Evolutionary conservation across 768 basidiomycete genomes (phyloP), one percentile per base, ranked within the genome.

Genomic region (Exidia glandulosa): DNA sequence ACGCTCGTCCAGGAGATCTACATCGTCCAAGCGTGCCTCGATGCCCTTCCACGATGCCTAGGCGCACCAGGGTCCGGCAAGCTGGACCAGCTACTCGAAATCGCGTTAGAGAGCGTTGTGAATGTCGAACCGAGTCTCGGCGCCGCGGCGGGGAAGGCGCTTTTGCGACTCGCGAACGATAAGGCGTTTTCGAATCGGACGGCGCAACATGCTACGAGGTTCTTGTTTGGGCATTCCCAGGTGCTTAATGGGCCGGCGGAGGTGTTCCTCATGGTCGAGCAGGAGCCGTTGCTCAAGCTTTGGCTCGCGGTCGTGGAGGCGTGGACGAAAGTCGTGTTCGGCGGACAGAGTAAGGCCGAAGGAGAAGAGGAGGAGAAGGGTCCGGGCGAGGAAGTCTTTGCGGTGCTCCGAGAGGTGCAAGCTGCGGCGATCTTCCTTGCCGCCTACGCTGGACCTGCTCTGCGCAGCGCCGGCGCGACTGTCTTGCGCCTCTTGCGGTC

Each of bases 21-120:
- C 57, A 76, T 94, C 33, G 77, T 94, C 3, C 82, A 86, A 64
- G 81, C 85, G 0, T 84, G 87, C 66, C 88, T 93, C 70, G 85
- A 87, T 61, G 81, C 88, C 4, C 88, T 92, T 84, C 94, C 94
- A 0, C 82, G 94, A 2, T 88, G 84, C 65, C 75, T 93, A 47
- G 36, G 36, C 50, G 25, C 82, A 85, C 66, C 71, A 78, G 2
- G 74, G 74, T 3, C 70, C 82, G 32, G 66, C 81, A 47, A 65
- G 14, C 69, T 87, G 55, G 68, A 76, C 12, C 85, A 87, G 47
- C 81, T 84, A 0, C 77, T 91, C 57, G 87, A 91, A 63, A 84
- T 91, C 77, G 80, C 94, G 29, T 75, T 94, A 52, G 81, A 84
- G 33, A 89, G 88, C 2, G 80, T 90, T n/a, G 78, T 90, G 29